A percentile compares a stretch with the other conserved stretches of the same genome.
phyloP scores from a whole-genome alignment of 257 asterid species.

The Solanum neorickii region DNA sequence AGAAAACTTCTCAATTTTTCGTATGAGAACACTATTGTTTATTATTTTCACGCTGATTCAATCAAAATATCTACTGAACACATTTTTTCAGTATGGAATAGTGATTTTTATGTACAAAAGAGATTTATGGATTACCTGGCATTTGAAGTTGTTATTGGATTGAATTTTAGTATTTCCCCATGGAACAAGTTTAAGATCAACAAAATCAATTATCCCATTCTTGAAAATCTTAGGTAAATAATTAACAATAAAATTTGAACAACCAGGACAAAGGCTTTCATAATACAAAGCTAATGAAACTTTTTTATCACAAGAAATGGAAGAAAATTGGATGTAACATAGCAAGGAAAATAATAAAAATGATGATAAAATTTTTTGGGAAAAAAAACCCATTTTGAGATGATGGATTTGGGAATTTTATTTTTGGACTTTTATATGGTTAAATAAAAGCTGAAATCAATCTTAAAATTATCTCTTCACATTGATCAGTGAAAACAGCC shows the following conservation, averaged over 20 bases:
- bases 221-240: constrained; percentile 22
- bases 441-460: not conserved
- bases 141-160: constrained; percentile 15
- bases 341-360: not conserved
- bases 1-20: too few relatives aligned
- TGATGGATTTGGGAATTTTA: not conserved
- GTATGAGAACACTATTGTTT: too few relatives aligned
- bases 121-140: not conserved
- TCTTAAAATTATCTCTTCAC: too few relatives aligned
- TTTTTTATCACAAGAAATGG: not conserved
- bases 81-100: too few relatives aligned
- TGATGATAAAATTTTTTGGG: not conserved
- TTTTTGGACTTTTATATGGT: not conserved
- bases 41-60: not conserved
- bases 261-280: constrained; percentile 31
- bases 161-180: constrained; percentile 32
- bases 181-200: constrained; percentile 32
- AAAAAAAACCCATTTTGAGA: not conserved
- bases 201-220: constrained; percentile 18
- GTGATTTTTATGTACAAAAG: too few relatives aligned
- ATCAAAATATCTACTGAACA: not conserved
- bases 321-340: not conserved
- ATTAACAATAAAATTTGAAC: constrained; percentile 19
- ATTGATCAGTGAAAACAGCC: too few relatives aligned
- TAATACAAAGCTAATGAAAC: constrained; percentile 21